Evolutionary conservation across 257 asterid species (phyloP).

Genomic region (Solanum peruvianum): DNA sequence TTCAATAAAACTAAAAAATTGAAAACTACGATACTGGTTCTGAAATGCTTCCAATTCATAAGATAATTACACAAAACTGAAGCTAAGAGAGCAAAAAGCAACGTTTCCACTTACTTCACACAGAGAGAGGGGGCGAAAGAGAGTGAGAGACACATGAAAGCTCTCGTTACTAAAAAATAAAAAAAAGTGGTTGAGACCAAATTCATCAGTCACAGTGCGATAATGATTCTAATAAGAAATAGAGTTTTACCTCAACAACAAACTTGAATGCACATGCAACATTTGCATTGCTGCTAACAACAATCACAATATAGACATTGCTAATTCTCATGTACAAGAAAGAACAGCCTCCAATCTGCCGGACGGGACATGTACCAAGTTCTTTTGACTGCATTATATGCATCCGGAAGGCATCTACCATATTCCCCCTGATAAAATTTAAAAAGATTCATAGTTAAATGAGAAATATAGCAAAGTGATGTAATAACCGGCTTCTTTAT

Average conservation of each 20-base stretch:
- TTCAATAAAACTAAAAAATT: not conserved
- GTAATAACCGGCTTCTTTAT: not conserved
- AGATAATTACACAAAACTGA: not conserved
- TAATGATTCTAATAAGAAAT: not conserved
- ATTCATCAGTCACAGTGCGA: not conserved
- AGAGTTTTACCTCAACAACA: constrained; percentile 80
- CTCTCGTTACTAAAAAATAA: not conserved
- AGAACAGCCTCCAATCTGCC: constrained; percentile 99
- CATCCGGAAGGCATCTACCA: constrained; percentile 97
- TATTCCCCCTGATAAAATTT: constrained; percentile 62
- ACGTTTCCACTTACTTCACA: not conserved
- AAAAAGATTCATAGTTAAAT: not conserved
- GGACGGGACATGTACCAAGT: constrained; percentile 97
- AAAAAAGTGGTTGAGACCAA: not conserved
- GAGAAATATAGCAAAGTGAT: not conserved
- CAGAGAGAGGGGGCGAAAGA: not conserved
- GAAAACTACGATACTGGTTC: not conserved
- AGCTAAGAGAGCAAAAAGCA: not conserved
- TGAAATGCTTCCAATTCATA: not conserved
- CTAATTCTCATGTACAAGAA: constrained; percentile 98
- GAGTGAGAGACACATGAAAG: not conserved
- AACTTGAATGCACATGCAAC: constrained; percentile 98
- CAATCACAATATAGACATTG: constrained; percentile 96
- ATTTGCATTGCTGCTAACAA: constrained; percentile 98
- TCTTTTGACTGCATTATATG: constrained; percentile 99